Evolutionary conservation across 106 monocot genomes (phyloP).

Genomic region (Acanthochlamys bracteata): DNA sequence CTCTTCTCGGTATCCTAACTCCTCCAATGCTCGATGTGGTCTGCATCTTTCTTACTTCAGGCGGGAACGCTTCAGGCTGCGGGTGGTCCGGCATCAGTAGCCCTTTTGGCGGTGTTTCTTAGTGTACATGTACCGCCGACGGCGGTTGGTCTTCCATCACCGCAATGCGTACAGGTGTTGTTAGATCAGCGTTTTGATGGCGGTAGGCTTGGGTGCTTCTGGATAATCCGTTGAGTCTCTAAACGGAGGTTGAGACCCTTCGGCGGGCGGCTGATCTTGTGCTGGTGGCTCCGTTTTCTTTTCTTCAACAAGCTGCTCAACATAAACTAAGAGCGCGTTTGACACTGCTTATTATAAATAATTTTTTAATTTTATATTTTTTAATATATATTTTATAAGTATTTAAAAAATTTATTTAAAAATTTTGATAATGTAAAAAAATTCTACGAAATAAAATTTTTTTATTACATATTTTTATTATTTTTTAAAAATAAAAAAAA

Average conservation of each 20-base stretch:
- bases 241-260: conserved; percentile 4
- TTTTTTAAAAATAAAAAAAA: too few species aligned
- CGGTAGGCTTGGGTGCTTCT: conserved; percentile 51
- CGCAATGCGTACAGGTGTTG: conserved; percentile 23
- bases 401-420: too few species aligned
- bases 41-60: conserved; percentile 66
- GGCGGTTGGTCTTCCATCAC: conserved; percentile 31
- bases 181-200: conserved; percentile 53
- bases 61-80: conserved; percentile 20
- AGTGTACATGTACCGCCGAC: background rate
- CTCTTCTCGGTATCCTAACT: conserved; percentile 17
- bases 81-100: conserved; percentile 3
- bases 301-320: conserved; percentile 38
- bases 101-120: conserved; percentile 5
- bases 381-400: too few species aligned
- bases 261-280: background rate
- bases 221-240: conserved; percentile 17
- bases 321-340: too few species aligned
- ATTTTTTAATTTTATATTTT: too few species aligned
- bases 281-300: conserved; percentile 14
- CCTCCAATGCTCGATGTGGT: conserved; percentile 21
- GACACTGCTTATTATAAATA: too few species aligned
- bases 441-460: too few species aligned
- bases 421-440: too few species aligned
- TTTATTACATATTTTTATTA: too few species aligned